Base-by-base conservation (phyloP, 331 rosid genomes). In the Stylosanthes scabra region DNA sequence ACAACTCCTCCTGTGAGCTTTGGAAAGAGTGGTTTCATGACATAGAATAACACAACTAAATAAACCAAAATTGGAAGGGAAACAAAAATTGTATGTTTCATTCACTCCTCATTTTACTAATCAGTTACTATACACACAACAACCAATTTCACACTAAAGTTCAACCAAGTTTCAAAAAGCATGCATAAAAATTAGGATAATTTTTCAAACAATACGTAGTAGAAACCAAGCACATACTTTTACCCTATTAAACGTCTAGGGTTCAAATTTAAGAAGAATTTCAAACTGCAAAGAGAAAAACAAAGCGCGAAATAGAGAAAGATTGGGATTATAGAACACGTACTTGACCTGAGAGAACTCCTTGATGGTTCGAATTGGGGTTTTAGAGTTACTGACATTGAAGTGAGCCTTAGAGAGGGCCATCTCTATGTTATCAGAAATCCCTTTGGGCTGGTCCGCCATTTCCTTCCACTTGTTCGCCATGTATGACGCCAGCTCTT, bases 321-420 rank as follows among this genome's bases (percentile, higher is more conserved):
- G 60, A 75, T 28, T 42, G 2, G 37, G 37, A 31, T 31, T 31
- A 2, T 31, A 31, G 5, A 11, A 34, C 31, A 73, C 77, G 0
- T 83, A 94, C 99, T 89, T 94, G 84, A 91, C 75, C 54, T 73
- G 82, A 59, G 96, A 89, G 65, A 94, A 87, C 13, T 94, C 96
- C 70, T 83, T 89, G 81, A 94, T 80, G 50, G 93, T 89, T 62
- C 16, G 78, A 76, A 94, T 81, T 8, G 95, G 87, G 61, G 27
- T 80, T 82, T 76, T 88, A 72, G 91, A 91, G 87, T 66, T 81
- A 66, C 93, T 88, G 47, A 94, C 44, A 65, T 89, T 94, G 74
- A 78, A 68, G 68, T 91, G 93, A 2, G 98, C 97, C 77, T 91
- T 94, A 25, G 92, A 85, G 13, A 94, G 86, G 44, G 91, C 71